Percentiles rank a stretch among this genome's conserved stretches.
Conservation (phyloP, 495 filamentous ascomycete genomes). For the Talaromyces proteolyticus region DNA sequence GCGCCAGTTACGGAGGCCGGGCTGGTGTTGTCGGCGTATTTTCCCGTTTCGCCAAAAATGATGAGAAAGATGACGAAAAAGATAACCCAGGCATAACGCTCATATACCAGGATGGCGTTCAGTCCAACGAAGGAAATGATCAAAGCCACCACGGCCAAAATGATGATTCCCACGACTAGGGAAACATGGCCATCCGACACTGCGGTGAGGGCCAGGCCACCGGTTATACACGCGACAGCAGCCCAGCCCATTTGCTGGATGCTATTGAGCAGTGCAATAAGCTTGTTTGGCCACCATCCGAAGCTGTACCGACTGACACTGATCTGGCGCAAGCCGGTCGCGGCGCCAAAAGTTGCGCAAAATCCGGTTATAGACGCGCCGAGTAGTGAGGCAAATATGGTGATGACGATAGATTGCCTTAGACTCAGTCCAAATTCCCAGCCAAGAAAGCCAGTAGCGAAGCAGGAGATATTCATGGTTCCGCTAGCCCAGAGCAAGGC, state of each 20-base stretch:
- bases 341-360: conserved; percentile 43
- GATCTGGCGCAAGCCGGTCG: conserved; percentile 48
- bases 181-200: conserved; percentile 29
- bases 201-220: conserved; percentile 27
- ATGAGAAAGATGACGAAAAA: conserved; percentile 54
- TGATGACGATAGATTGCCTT: conserved; percentile 25
- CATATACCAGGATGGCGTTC: conserved; percentile 50
- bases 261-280: conserved; percentile 44
- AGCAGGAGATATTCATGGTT: conserved; percentile 51
- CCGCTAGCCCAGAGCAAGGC: conserved; percentile 45
- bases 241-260: conserved; percentile 45
- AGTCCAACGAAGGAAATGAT: conserved; percentile 56
- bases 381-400: conserved; percentile 29
- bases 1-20: conserved; percentile 29
- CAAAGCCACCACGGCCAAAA: conserved; percentile 45
- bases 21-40: conserved; percentile 35
- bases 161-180: conserved; percentile 36
- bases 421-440: conserved; percentile 29
- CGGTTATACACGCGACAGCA: conserved; percentile 32
- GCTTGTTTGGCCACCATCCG: conserved; percentile 47
- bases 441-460: conserved; percentile 34
- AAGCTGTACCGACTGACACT: conserved; percentile 49
- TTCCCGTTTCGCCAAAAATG: conserved; percentile 46
- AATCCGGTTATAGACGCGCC: conserved; percentile 40
- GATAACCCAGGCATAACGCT: conserved; percentile 55